A percentile compares a stretch with the other conserved stretches of the same genome.
Evolutionary conservation across 1,139 yeast species (phyloP).

Genomic region (Lodderomyces oxycetoniae): DNA sequence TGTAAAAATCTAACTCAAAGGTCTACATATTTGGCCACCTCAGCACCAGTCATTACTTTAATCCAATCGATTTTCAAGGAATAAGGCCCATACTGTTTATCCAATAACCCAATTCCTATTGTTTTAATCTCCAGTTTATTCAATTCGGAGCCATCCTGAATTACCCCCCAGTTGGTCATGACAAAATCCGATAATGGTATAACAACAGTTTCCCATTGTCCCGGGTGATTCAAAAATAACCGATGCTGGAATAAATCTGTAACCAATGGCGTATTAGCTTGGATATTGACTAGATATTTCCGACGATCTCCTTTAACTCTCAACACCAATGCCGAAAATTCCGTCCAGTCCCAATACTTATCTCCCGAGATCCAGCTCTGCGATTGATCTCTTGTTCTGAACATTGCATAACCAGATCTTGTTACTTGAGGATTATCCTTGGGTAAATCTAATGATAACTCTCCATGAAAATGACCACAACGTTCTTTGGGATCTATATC

Average conservation of each 20-base stretch:
- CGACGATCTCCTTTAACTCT: slow-evolving; percentile 73
- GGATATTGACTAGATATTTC: slow-evolving; percentile 74
- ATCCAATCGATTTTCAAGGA: slow-evolving; percentile 68
- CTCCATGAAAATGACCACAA: slow-evolving; percentile 65
- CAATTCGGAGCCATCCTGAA: slow-evolving; percentile 61
- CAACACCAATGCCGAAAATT: slow-evolving; percentile 54
- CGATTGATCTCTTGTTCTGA: slow-evolving; percentile 64
- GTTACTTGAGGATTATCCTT: slow-evolving; percentile 62
- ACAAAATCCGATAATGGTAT: slow-evolving; percentile 77
- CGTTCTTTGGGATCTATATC: slow-evolving; percentile 32
- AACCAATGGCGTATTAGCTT: slow-evolving; percentile 71
- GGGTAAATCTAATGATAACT: slow-evolving; percentile 70
- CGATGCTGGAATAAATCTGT: slow-evolving; percentile 84
- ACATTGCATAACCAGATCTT: slow-evolving; percentile 83
- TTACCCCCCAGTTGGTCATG: slow-evolving; percentile 76
- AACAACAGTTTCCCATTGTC: slow-evolving; percentile 80
- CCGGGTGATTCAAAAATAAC: slow-evolving; percentile 66
- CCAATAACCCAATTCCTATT: slow-evolving; percentile 75
- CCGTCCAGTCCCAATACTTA: slow-evolving; percentile 61
- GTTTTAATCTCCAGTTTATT: slow-evolving; percentile 66
- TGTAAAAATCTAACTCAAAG: too few species aligned
- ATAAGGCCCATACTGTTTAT: slow-evolving; percentile 75
- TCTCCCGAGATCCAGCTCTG: slow-evolving; percentile 46
- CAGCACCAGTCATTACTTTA: slow-evolving; percentile 60
- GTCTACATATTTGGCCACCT: slow-evolving; percentile 37